A percentile compares a stretch with the other conserved stretches of the same genome.
phyloP scores from a whole-genome alignment of 768 basidiomycete species.

The Panellus pusillus region DNA sequence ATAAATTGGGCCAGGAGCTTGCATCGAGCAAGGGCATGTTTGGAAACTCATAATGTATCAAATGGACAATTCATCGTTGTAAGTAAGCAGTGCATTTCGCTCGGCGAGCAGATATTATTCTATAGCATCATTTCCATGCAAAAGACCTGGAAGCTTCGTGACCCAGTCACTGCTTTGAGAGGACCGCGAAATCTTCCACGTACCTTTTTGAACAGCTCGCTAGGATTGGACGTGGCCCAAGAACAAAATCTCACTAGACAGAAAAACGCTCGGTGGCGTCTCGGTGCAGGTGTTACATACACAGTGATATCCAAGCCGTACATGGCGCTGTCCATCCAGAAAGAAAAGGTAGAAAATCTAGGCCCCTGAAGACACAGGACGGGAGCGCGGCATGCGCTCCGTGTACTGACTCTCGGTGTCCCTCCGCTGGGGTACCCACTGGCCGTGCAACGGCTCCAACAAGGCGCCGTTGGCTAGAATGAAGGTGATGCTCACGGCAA shows the following conservation, averaged over 20 bases:
- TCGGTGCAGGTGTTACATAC: too few relatives aligned
- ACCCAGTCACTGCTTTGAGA: too few relatives aligned
- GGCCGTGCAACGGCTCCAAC: conserved; percentile 59
- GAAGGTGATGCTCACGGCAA: conserved; percentile 55
- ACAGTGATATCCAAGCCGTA: too few relatives aligned
- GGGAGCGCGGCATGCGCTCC: conserved; percentile 11
- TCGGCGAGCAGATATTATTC: too few relatives aligned
- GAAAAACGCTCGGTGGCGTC: too few relatives aligned
- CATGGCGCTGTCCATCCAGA: neutral
- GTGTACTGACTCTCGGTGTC: conserved; percentile 23
- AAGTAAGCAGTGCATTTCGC: neutral
- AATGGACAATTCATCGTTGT: neutral
- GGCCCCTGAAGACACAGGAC: conserved; percentile 3
- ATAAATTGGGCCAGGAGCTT: conserved; percentile 55
- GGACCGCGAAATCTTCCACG: too few relatives aligned
- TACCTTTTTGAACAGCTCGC: too few relatives aligned
- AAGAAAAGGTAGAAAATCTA: neutral
- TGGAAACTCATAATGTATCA: conserved; percentile 23
- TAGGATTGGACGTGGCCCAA: neutral
- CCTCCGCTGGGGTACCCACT: conserved; percentile 44
- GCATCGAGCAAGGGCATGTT: conserved; percentile 28
- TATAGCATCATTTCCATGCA: too few relatives aligned
- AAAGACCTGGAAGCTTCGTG: too few relatives aligned
- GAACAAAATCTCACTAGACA: neutral
- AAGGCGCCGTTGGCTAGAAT: conserved; percentile 58